phyloP scores from a whole-genome alignment of 192 early-diverging fungal species.

The Gorgonomyces haynaldii region DNA sequence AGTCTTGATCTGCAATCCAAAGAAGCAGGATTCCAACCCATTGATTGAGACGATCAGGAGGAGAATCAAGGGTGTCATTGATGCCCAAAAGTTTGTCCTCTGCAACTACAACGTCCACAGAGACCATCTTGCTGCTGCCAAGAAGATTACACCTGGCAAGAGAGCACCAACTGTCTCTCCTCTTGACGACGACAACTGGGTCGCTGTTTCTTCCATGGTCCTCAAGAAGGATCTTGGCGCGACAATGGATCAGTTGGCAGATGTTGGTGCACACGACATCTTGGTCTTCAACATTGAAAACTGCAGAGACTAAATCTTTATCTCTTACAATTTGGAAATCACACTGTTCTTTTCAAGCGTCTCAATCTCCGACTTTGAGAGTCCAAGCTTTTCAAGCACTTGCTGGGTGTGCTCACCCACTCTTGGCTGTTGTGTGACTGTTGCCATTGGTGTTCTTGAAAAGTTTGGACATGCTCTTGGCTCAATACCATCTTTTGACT shows the following conservation, averaged over 20 bases:
- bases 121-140: conserved; percentile 47
- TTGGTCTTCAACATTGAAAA: conserved; percentile 49
- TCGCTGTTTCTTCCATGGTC: conserved; percentile 86
- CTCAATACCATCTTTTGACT: conserved; percentile 13
- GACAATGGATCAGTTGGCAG: conserved; percentile 82
- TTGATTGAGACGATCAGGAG: conserved; percentile 67
- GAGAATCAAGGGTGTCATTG: conserved; percentile 83
- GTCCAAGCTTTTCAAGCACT: conserved; percentile 13
- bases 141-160: conserved; percentile 77
- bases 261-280: conserved; percentile 83
- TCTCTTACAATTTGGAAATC: no score
- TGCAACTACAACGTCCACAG: conserved; percentile 84
- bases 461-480: conserved; percentile 43
- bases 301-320: no score
- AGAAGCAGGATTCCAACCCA: conserved; percentile 58
- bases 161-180: conserved; percentile 82
- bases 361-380: no score
- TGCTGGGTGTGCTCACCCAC: conserved; percentile 32
- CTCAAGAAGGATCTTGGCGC: conserved; percentile 61
- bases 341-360: no score
- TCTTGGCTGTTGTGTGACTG: conserved; percentile 2
- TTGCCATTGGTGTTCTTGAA: conserved; percentile 34
- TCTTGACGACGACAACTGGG: conserved; percentile 79
- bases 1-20: conserved; percentile 73
- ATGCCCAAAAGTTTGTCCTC: conserved; percentile 76